Conservation (phyloP, 768 basidiomycete genomes). For the Suillus brevipes region DNA sequence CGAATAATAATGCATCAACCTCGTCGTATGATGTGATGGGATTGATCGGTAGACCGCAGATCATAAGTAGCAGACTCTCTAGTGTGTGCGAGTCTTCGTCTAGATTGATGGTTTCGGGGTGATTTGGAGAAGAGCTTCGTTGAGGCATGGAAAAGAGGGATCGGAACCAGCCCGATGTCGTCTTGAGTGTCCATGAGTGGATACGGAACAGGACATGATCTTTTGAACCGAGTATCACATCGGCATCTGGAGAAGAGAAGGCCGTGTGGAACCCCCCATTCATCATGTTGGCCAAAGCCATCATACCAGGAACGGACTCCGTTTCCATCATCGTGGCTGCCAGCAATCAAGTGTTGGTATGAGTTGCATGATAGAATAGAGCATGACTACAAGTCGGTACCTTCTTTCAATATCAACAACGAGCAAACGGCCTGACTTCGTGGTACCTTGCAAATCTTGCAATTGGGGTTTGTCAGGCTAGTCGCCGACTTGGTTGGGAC, state of each 20-base stretch:
- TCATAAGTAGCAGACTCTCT: constrained; percentile 59
- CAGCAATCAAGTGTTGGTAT: background rate
- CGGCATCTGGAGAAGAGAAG: constrained; percentile 55
- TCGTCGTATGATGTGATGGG: constrained; percentile 50
- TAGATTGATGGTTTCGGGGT: constrained; percentile 46
- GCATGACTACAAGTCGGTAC: background rate
- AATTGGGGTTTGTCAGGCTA: background rate
- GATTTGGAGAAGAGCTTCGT: constrained; percentile 11
- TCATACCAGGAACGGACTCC: background rate
- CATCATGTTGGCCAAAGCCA: background rate
- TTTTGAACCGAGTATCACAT: constrained; percentile 55
- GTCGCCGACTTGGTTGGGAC: background rate
- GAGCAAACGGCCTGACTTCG: background rate
- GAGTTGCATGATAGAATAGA: background rate
- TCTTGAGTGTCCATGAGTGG: constrained; percentile 60
- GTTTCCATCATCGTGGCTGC: background rate
- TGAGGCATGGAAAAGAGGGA: constrained; percentile 62
- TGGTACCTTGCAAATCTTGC: background rate
- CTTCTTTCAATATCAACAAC: background rate
- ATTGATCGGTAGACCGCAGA: constrained; percentile 57
- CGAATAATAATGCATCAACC: constrained; percentile 58
- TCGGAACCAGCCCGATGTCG: constrained; percentile 65
- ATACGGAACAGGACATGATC: constrained; percentile 55
- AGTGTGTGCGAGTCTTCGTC: constrained; percentile 59
- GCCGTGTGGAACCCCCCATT: constrained; percentile 37